Evolutionary conservation across 192 early-diverging fungal species (phyloP), one percentile per base, ranked within the genome.

Genomic region (Coemansia sp.): DNA sequence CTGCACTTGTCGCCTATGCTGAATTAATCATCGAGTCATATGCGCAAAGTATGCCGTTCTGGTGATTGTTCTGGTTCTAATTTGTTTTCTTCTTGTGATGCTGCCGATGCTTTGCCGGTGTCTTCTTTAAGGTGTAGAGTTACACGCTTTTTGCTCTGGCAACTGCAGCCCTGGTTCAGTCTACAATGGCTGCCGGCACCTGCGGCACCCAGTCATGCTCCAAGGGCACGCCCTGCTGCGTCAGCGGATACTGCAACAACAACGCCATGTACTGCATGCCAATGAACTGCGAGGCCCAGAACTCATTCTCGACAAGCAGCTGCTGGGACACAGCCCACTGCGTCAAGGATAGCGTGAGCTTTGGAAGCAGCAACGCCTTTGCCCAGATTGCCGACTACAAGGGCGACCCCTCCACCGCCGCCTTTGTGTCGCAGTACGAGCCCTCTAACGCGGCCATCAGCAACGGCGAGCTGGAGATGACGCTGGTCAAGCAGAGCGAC

Each of bases 401-500:
- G 16, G 86, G 86, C 37, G 73, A 88, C 55, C 86, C 86, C 4
- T 70, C 72, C 34, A 70, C 64, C 9, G 68, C 77, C 0, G 61
- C 68, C 18, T 86, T 83, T 81, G 64, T 75, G 12, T 85, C 83
- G 37, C 77, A 88, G 43, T 88, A 84, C 59, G 59, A 78, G 60
- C 85, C 84, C 56, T 70, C 77, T 40, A 73, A 79, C 28, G 75
- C 82, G 55, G 75, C 80, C 49, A 70, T 82, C 60, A 65, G 59
- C 58, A 70, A 79, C 64, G 72, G 74, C 69, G 73, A 60, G 63
- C 67, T 74, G 75, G 71, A 59, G 66, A 53, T 83, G 68, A 61
- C 58, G 23, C 66, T 86, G 31, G 74, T 62, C 56, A 83, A 81
- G 65, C 62, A 66, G 63, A 74, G 70, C 61, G 68, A 74, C 21